phyloP scores from a whole-genome alignment of 345 rosid species.

The Crucihimalaya himalaica region DNA sequence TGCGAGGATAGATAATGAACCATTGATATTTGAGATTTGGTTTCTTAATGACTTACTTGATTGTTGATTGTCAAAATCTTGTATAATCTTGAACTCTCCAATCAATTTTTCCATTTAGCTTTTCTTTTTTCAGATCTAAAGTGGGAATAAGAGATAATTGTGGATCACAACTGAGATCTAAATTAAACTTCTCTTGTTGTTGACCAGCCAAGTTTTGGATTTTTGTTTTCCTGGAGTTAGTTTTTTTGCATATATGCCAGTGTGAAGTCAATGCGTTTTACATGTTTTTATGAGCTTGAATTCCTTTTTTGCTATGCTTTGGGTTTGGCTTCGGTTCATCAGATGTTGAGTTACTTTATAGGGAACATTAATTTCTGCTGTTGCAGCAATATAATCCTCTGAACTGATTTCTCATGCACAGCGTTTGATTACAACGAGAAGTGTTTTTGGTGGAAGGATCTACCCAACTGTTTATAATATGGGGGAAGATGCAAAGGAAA shows the following conservation, averaged over 20 bases:
- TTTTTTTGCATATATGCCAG: not conserved
- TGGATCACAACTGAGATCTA: slow-evolving; percentile 24
- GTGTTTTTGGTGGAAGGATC: slow-evolving; percentile 8
- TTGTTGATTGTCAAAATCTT: not conserved
- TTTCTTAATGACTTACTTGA: not conserved
- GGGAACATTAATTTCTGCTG: not conserved
- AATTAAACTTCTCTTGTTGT: not conserved
- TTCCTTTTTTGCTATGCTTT: not conserved
- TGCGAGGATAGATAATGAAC: slow-evolving; percentile 17
- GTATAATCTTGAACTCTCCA: not conserved
- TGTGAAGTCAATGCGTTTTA: not conserved
- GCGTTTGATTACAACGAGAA: slow-evolving; percentile 11
- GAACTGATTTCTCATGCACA: slow-evolving; percentile 30
- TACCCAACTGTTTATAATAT: slow-evolving; percentile 41
- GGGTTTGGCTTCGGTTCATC: not conserved
- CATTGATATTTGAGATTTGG: slow-evolving; percentile 23
- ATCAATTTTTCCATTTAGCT: not conserved
- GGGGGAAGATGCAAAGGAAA: slow-evolving; percentile 60
- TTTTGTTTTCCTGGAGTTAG: not conserved
- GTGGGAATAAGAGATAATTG: not conserved
- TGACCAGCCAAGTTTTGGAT: not conserved
- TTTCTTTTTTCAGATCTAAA: slow-evolving; percentile 21
- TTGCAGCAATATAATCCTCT: not conserved
- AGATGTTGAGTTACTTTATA: not conserved
- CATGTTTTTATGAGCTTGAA: slow-evolving; percentile 1